Evolutionary conservation across 192 early-diverging fungal species (phyloP), one percentile per base, ranked within the genome.

Genomic region (Coemansia sp.): DNA sequence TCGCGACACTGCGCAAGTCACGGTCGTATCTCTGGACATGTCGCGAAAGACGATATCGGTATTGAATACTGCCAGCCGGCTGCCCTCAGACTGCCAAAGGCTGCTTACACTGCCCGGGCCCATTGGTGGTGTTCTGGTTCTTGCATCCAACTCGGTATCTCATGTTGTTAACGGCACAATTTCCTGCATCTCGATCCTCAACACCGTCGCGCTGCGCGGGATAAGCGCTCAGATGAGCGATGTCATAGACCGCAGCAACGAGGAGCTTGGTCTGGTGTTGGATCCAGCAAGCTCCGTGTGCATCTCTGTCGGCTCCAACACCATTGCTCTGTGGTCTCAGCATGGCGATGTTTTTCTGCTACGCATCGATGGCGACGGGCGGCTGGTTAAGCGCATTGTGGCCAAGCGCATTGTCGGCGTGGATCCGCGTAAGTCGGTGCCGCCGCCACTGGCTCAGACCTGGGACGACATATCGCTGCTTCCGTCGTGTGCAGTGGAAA

Each of bases 11-110:
- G 83, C 85, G 58, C 81, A 78, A 18, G 77, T 96, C 25, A 79
- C 91, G 2, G 93, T 96, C 6, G 84, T 99, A 14, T 98, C 97
- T 29, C 82, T 99, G 14, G 90, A 96, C 66, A 67, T 94, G 31
- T 77, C 83, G 3, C 87, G 90, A 56, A 87, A 86, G 56, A 73
- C 80, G 2, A 91, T 91, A 59, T 91, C 96, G n/a, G 84, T 95
- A 33, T 87, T 99, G 29, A 95, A 91, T 71, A 77, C 87, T 2
- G 84, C 89, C 16, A 80, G 88, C 29, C 64, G 88, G 14, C 83
- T 99, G 48, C 97, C 97, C 3, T 93, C 92, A 69, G 94, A 96
- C 72, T 84, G 89, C 58, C 84, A 84, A 51, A 71, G 73, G 10
- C 63, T 98, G 50, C 72, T 89, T 30, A 77, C 93, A 0, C 84